Conservation (phyloP, 2,329 filamentous ascomycete species). For the Phaeosphaeriaceae sp. region DNA sequence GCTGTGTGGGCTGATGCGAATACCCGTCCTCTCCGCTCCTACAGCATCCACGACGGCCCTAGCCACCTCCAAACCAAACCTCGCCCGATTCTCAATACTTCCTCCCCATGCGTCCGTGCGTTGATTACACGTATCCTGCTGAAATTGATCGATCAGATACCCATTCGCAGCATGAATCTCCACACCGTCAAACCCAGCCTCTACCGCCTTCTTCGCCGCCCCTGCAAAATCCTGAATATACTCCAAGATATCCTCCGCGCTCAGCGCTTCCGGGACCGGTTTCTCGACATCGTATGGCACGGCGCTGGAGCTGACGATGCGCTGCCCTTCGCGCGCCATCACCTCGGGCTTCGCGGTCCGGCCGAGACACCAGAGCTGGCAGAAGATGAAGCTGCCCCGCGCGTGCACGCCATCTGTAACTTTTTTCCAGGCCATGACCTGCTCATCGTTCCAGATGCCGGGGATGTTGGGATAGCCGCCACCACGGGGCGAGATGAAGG, state of each 20-base stretch:
- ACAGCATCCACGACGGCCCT: slow-evolving; percentile 58
- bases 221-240: slow-evolving; percentile 48
- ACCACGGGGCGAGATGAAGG: slow-evolving; percentile 56
- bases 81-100: slow-evolving; percentile 58
- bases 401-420: slow-evolving; percentile 68
- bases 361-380: slow-evolving; percentile 68
- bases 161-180: slow-evolving; percentile 66
- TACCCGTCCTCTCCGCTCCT: slow-evolving; percentile 63
- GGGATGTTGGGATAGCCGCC: slow-evolving; percentile 61
- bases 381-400: slow-evolving; percentile 66
- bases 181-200: slow-evolving; percentile 67
- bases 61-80: slow-evolving; percentile 61
- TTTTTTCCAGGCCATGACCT: slow-evolving; percentile 63
- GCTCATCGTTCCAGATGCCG: slow-evolving; percentile 59
- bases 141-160: slow-evolving; percentile 71
- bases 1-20: slow-evolving; percentile 67
- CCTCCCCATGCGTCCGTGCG: slow-evolving; percentile 59
- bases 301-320: slow-evolving; percentile 42
- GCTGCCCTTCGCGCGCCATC: slow-evolving; percentile 44
- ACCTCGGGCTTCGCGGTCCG: slow-evolving; percentile 56
- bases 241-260: slow-evolving; percentile 48
- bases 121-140: slow-evolving; percentile 64
- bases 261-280: slow-evolving; percentile 49
- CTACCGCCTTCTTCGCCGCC: slow-evolving; percentile 54
- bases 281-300: slow-evolving; percentile 49